Base-by-base conservation (phyloP, 768 basidiomycete genomes). In the Coprinellus micaceus region DNA sequence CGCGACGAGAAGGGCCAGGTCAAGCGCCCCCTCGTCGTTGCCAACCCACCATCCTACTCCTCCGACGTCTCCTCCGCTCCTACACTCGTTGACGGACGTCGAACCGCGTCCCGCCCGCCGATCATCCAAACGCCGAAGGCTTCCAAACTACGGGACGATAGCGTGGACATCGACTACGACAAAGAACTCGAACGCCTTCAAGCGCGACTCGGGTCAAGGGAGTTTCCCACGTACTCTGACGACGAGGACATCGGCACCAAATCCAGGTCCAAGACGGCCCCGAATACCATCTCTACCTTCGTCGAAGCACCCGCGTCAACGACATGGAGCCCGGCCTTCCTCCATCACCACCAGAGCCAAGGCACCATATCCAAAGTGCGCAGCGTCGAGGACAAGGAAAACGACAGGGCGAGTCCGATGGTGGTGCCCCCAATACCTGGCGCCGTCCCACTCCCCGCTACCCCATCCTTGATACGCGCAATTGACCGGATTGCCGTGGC, bases 381-480 rank as follows among this genome's bases (percentile, higher is more conserved):
- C 53, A 52, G 30, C 61, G 7, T 45, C 54, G 39, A 60, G 41
- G 58, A 60, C 15, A 36, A 24, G n/a, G 50, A 25, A 12, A 28
- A 43, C 54, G 47, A 39, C 52, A 30, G 46, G 37, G 47, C 13
- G n/a, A 43, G 40, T 43, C 46, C 43, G 28, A 25, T 28, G n/a
- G 15, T 22, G 52, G 36, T 19, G 11, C 46, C 43, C 25, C 50
- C 46, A 29, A 33, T 29, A 12, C 54, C 52, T 6, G 73, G 72
- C 3, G 70, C 64, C 6, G 65, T 68, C 25, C 67, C 82, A 1
- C 78, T 86, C 1, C 82, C 84, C 4, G 80, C 81, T 22, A 87
- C 86, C 2, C 85, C 85, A 0, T 86, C 85, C 2, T 73, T 86
- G 29, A 80, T 86, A 57, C 76, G 76, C 36, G 86, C 85, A 1